phyloP scores from a whole-genome alignment of 768 basidiomycete species.

The Boletus rubropictus region DNA sequence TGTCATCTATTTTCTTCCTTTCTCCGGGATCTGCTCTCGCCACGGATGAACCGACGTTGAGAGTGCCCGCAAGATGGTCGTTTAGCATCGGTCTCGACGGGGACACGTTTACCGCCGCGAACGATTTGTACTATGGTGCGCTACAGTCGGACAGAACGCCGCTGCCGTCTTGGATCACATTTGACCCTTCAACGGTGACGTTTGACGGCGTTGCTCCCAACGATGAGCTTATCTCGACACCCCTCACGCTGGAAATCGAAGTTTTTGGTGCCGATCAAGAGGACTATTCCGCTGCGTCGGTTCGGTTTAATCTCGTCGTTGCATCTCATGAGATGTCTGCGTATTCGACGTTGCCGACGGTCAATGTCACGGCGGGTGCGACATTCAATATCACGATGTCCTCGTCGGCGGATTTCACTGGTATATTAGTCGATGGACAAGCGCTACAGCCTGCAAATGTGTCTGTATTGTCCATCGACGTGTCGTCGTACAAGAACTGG shows the following conservation, averaged over 20 bases:
- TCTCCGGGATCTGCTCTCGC: constrained; percentile 53
- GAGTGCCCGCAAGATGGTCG: constrained; percentile 79
- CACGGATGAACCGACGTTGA: constrained; percentile 47
- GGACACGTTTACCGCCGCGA: constrained; percentile 49
- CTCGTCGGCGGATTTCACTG: constrained; percentile 55
- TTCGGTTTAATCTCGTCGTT: constrained; percentile 63
- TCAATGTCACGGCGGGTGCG: constrained; percentile 63
- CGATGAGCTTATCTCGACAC: constrained; percentile 34
- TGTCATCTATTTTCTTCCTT: constrained; percentile 74
- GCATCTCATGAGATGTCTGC: constrained; percentile 63
- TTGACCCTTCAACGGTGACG: constrained; percentile 61
- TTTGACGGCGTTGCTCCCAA: constrained; percentile 73
- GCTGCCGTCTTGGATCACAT: constrained; percentile 72
- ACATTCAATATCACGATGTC: constrained; percentile 47
- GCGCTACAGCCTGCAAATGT: constrained; percentile 57
- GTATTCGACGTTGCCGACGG: constrained; percentile 45
- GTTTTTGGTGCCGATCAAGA: constrained; percentile 68
- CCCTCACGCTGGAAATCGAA: constrained; percentile 43
- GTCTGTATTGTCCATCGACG: constrained; percentile 51
- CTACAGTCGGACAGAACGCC: constrained; percentile 60
- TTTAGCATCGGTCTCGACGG: constrained; percentile 83
- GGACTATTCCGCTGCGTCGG: constrained; percentile 58
- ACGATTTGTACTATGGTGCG: constrained; percentile 57
- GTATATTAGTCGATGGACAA: constrained; percentile 57
- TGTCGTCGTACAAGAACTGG: constrained; percentile 50